Conservation (phyloP, 106 monocot species). For the Allium cepa region DNA sequence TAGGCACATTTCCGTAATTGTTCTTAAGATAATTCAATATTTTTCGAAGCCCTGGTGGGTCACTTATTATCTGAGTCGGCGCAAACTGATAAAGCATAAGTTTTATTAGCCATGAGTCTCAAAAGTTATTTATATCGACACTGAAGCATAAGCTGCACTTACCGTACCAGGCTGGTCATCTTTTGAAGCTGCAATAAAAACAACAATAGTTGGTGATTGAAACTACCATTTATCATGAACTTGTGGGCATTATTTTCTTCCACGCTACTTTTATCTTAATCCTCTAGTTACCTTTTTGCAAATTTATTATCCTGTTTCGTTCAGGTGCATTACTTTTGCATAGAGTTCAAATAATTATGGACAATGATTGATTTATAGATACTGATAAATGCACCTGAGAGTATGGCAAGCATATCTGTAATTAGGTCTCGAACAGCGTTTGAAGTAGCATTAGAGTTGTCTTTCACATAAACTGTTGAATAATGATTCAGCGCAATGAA, state of each 20-base stretch:
- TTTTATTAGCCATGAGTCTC: background rate
- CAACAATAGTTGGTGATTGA: background rate
- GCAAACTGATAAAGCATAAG: background rate
- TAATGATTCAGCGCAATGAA: slow-evolving; percentile 5
- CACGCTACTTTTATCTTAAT: too few species aligned
- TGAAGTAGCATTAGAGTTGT: background rate
- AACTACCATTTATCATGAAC: too few species aligned
- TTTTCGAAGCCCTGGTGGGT: background rate
- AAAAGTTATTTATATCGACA: background rate
- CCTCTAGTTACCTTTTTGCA: too few species aligned
- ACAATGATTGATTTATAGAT: too few species aligned
- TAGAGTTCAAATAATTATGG: too few species aligned
- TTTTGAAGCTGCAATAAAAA: background rate
- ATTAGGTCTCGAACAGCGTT: background rate
- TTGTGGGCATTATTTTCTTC: too few species aligned
- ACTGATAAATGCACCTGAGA: background rate
- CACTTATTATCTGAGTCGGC: background rate
- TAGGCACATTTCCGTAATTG: slow-evolving; percentile 15
- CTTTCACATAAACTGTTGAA: background rate
- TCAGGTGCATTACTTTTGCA: too few species aligned
- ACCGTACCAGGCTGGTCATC: background rate
- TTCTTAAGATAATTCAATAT: slow-evolving; percentile 11
- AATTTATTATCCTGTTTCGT: too few species aligned
- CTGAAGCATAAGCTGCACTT: background rate
- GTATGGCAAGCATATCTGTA: background rate